These are phyloP conservation scores for Glarea lozoyensis DNA, from an alignment of 495 filamentous ascomycete genomes.

Conservation along the genomic window DNA sequence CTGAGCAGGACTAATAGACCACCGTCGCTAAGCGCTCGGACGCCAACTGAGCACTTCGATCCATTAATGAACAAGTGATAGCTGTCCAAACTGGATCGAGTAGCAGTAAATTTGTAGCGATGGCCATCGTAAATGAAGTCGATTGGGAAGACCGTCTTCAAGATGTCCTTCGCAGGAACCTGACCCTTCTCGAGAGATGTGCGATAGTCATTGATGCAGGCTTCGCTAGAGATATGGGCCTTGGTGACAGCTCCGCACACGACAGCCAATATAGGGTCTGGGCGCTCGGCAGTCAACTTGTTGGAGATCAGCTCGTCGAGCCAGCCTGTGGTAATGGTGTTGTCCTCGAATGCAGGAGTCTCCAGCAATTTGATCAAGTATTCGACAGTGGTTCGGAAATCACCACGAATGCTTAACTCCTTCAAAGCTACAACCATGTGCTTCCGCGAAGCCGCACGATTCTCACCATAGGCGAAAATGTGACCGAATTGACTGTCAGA, in stretches of 20 bases:
- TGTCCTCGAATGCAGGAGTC: constrained; percentile 96
- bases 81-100: constrained; percentile 83
- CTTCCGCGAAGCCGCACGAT: constrained; percentile 87
- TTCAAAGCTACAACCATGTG: constrained; percentile 99
- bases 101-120: constrained; percentile 98
- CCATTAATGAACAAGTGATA: constrained; percentile 99
- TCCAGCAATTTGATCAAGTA: constrained; percentile 98
- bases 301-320: constrained; percentile 97
- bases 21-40: constrained; percentile 87
- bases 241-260: constrained; percentile 92
- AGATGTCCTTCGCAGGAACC: constrained; percentile 87
- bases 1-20: constrained; percentile 85
- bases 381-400: constrained; percentile 97
- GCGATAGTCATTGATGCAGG: constrained; percentile 76
- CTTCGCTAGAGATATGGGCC: constrained; percentile 87
- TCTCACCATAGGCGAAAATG: constrained; percentile 99
- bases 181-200: constrained; percentile 93
- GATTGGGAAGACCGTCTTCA: constrained; percentile 96
- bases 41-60: constrained; percentile 89
- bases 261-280: constrained; percentile 82
- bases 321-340: constrained; percentile 99
- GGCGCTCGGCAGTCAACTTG: constrained; percentile 92
- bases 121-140: constrained; percentile 98
- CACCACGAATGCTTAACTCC: constrained; percentile 97
- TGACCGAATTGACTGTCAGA: constrained; percentile 99